These are phyloP conservation scores for Penicillium glabrum DNA, from an alignment of 2,329 filamentous ascomycete species.

Conservation along the genomic window DNA sequence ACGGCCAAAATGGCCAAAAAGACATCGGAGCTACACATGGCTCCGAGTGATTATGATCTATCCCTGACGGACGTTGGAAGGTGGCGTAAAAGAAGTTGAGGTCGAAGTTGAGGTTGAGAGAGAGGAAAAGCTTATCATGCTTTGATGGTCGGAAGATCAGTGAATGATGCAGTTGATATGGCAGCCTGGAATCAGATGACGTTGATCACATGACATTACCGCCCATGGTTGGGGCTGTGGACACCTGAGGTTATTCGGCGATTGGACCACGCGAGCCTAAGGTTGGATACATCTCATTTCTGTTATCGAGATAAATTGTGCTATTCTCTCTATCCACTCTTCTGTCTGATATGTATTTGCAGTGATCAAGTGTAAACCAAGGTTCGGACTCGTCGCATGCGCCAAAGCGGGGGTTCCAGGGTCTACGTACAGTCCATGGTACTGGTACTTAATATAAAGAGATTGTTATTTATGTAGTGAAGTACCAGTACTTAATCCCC, in stretches of 20 bases:
- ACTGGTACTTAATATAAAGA: neutral
- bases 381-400: slow-evolving; percentile 3
- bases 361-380: neutral
- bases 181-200: slow-evolving; percentile 21
- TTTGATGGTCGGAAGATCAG: neutral
- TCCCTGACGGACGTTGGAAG: slow-evolving; percentile 9
- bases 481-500: neutral
- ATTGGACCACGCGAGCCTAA: neutral
- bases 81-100: neutral
- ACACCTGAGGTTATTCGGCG: neutral
- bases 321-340: neutral
- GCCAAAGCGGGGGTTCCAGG: slow-evolving; percentile 1
- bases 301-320: neutral
- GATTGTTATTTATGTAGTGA: neutral
- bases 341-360: neutral
- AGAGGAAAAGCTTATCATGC: neutral
- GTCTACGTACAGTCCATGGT: neutral
- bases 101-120: neutral
- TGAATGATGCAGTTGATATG: slow-evolving; percentile 2
- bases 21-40: slow-evolving; percentile 61
- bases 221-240: neutral
- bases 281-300: neutral
- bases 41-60: slow-evolving; percentile 15
- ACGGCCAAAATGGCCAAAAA: slow-evolving; percentile 62
- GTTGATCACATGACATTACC: slow-evolving; percentile 19